Percentiles rank a stretch among this genome's conserved stretches.
Conservation (phyloP, 495 filamentous ascomycete species). For the Penicilliopsis zonata region DNA sequence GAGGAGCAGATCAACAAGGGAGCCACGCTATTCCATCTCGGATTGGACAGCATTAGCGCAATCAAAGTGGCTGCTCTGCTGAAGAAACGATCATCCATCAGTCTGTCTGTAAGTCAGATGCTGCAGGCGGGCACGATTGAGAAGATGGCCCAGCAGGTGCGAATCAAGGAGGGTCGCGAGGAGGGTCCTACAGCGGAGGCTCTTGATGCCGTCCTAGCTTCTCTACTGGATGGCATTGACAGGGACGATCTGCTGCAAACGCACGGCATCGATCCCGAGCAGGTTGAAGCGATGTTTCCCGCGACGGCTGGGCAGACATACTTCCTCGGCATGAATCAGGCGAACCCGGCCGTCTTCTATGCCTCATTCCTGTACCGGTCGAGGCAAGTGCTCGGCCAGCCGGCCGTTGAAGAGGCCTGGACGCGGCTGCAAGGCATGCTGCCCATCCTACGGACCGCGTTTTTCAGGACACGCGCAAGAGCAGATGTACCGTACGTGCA, state of each 20-base stretch:
- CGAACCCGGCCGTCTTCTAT: slow-evolving; percentile 20
- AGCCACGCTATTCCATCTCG: slow-evolving; percentile 62
- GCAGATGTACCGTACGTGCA: slow-evolving; percentile 13
- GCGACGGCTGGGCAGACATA: slow-evolving; percentile 21
- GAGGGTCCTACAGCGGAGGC: slow-evolving; percentile 3
- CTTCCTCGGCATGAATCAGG: slow-evolving; percentile 19
- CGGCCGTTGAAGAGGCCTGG: slow-evolving; percentile 16
- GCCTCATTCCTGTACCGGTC: slow-evolving; percentile 16
- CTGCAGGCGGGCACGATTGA: slow-evolving; percentile 20
- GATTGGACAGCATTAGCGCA: slow-evolving; percentile 72
- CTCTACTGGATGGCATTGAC: slow-evolving; percentile 10
- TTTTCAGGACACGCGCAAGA: slow-evolving; percentile 12
- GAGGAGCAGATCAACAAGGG: slow-evolving; percentile 38
- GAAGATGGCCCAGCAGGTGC: slow-evolving; percentile 14
- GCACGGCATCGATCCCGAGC: slow-evolving; percentile 8
- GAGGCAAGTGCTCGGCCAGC: slow-evolving; percentile 5
- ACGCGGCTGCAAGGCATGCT: slow-evolving; percentile 7
- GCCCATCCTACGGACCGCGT: slow-evolving; percentile 19
- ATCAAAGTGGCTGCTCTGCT: slow-evolving; percentile 36
- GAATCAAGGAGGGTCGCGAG: slow-evolving; percentile 5
- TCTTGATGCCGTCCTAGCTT: slow-evolving; percentile 6
- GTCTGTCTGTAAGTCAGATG: slow-evolving; percentile 22
- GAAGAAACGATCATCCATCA: slow-evolving; percentile 18
- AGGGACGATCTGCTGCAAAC: slow-evolving; percentile 7
- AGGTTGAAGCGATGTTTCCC: slow-evolving; percentile 11